Conservation (phyloP, 257 asterid genomes). For the Petunia axillaris region DNA sequence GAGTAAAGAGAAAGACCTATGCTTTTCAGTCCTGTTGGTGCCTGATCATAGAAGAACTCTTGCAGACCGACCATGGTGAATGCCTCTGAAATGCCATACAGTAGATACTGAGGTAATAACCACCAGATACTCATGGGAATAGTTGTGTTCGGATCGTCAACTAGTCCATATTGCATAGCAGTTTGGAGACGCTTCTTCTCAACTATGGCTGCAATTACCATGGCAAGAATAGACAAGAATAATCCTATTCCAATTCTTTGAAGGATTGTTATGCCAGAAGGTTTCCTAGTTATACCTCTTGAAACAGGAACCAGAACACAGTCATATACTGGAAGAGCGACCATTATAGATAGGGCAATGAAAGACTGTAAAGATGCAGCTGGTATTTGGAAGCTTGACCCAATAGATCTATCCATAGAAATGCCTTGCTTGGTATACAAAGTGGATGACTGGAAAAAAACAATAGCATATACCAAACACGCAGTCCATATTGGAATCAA, state of each 20-base stretch:
- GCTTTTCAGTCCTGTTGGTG: conserved; percentile 37
- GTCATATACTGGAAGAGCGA: conserved; percentile 32
- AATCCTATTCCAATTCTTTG: conserved; percentile 39
- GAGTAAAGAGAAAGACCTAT: conserved; percentile 40
- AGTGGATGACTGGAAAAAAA: conserved; percentile 35
- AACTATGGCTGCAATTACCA: conserved; percentile 35
- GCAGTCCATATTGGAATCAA: conserved; percentile 37
- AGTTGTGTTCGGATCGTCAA: conserved; percentile 31
- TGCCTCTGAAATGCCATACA: conserved; percentile 31
- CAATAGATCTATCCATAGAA: conserved; percentile 36
- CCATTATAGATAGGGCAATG: not conserved
- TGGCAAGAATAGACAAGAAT: conserved; percentile 29
- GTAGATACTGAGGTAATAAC: conserved; percentile 38
- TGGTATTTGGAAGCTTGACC: conserved; percentile 29
- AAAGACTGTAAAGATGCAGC: conserved; percentile 26
- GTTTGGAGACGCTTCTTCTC: conserved; percentile 36
- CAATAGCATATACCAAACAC: conserved; percentile 36
- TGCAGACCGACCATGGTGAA: conserved; percentile 39
- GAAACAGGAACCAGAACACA: conserved; percentile 32
- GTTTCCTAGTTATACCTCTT: conserved; percentile 30
- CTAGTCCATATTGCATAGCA: conserved; percentile 30
- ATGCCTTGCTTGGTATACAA: conserved; percentile 39
- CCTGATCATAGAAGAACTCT: conserved; percentile 43
- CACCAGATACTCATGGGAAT: conserved; percentile 40
- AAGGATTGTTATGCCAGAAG: conserved; percentile 39